Base-by-base conservation (phyloP, 352 stramenopile genomes). In the Pythium rhizo-oryzae region DNA sequence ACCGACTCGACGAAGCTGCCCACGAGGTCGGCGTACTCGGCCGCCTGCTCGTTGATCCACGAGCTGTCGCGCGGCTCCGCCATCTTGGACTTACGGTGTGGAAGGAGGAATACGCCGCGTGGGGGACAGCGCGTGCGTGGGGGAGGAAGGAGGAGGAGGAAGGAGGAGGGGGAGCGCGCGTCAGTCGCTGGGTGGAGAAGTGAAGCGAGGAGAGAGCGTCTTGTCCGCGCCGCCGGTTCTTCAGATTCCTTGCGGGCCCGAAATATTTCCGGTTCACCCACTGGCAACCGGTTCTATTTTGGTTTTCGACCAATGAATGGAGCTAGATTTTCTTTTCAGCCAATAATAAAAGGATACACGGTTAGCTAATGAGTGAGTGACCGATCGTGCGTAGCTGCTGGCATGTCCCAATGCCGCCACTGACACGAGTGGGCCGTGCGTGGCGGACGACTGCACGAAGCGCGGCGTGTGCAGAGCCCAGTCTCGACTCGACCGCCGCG, bases 21-120 rank as follows among this genome's bases (percentile, higher is more conserved):
- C 16, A 96, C 85, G 51, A 96, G 72, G 70, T 96, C 85, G 35
- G 79, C 75, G 67, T 91, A 94, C 78, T 96, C 87, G 62, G 85
- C 87, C 43, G 85, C 87, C 67, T 96, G 87, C 74, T 96, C 85
- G 59, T 96, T 78, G 72, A 96, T 96, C 87, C 87, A 96, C 44
- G 60, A 59, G 51, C 28, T 64, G 55, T 65, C 52, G 18, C 39
- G 51, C 1, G 54, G 7, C 13, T 69, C 54, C 28, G 60, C 41
- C 67, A 68, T 74, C 28, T 23, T 51, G 25, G 11, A 11, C 33
- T 39, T n/a, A n/a, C n/a, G 18, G 5, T 59, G 46, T 57, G 59
- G 41, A 25, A 39, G 39, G 44, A 23, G 13, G 59, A 51, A 11
- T 39, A 39, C 33, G 24, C 23, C 16, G 37, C 54, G 23, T 41